Percentiles rank a stretch among this genome's conserved stretches.
These are phyloP conservation scores for Mallotus repandus DNA, from an alignment of 441 rosid species.

Conservation along the genomic window DNA sequence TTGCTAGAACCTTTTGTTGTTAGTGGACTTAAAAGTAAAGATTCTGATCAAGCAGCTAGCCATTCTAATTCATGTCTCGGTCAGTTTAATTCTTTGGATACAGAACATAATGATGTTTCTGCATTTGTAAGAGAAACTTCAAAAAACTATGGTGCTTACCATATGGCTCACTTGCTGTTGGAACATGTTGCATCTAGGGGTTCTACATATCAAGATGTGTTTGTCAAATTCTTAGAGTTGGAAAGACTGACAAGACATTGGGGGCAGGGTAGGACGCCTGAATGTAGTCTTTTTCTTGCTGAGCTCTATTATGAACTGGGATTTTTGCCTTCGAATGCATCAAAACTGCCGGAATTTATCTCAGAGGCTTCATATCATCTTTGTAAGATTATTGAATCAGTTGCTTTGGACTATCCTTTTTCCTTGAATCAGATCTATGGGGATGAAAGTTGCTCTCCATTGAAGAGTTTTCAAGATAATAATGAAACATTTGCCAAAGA, in stretches of 20 bases:
- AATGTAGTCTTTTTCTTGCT: constrained; percentile 92
- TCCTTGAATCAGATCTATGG: constrained; percentile 36
- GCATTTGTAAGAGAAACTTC: constrained; percentile 66
- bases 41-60: constrained; percentile 36
- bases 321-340: constrained; percentile 48
- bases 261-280: constrained; percentile 84
- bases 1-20: constrained; percentile 72
- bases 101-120: constrained; percentile 49
- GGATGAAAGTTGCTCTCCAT: constrained; percentile 37
- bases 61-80: constrained; percentile 36
- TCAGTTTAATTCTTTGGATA: constrained; percentile 43
- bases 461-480: constrained; percentile 39
- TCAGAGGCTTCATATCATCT: constrained; percentile 84
- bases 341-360: constrained; percentile 56
- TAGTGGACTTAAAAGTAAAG: constrained; percentile 35
- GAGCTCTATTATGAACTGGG: constrained; percentile 85
- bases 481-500: constrained; percentile 29
- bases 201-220: constrained; percentile 48
- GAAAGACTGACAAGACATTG: constrained; percentile 86
- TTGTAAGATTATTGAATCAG: constrained; percentile 88
- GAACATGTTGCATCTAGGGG: constrained; percentile 56
- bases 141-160: constrained; percentile 85
- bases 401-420: constrained; percentile 63
- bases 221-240: constrained; percentile 68
- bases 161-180: constrained; percentile 88